Evolutionary conservation across 805 yeast species (phyloP), one percentile per base, ranked within the genome.

Genomic region (Candida insectalens): DNA sequence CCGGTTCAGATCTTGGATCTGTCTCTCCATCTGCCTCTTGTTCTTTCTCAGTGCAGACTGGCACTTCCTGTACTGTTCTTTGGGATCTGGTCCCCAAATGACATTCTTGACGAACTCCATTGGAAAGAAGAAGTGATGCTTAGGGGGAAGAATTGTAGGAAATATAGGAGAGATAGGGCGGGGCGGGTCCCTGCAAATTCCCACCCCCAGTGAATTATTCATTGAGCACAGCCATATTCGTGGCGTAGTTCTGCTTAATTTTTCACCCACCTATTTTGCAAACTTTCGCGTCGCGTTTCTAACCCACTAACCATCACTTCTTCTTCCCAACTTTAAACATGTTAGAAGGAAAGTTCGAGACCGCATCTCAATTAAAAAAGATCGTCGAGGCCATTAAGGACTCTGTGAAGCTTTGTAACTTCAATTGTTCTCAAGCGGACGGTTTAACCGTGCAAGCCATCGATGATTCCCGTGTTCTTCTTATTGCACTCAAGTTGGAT

Each of bases 361-460:
- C 87, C 67, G 95, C 97, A 35, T 71, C 88, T 37, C 72, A 87
- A 45, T 74, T 92, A 56, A 92, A 92, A 63, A 87, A 83, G 71
- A 80, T 88, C 53, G 81, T 88, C 50, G 98, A 92, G 48, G 78
- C 97, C 38, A 82, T 89, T 57, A 83, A 85, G 56, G 98, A 92
- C 55, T 80, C 94, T 53, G 96, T 92, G 42, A 84, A 83, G 51
- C 71, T 88, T 49, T 92, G 96, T 67, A 92, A 92, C 70, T 84
- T 92, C 69, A 92, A 87, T 66, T 92, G 96, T 65, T 76, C 94
- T n/a, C 92, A 83, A 58, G 73, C 77, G 42, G 46, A 50, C 16
- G 98, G 98, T 46, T 80, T 92, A 51, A 81, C 94, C 8, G 89
- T 94, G 16, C 97, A 92, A 67, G 97, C 98, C 19, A 92, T 92